Evolutionary conservation across 2,329 filamentous ascomycete genomes (phyloP), one percentile per base, ranked within the genome.

Genomic region (Fusarium praegraminearum): DNA sequence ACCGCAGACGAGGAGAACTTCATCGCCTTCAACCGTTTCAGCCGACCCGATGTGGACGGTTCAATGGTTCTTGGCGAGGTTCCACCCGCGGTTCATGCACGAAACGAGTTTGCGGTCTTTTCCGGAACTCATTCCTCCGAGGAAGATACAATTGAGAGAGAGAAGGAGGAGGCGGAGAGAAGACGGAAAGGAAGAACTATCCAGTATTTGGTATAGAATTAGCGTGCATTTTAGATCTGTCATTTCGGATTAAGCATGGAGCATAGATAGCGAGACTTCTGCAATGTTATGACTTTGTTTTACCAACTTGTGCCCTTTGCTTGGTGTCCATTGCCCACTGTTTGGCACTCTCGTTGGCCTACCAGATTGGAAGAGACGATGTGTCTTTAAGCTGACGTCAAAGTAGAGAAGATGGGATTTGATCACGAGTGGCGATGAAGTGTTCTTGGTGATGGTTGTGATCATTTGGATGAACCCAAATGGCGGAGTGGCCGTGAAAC

Each of bases 21-120:
- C 52, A 79, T 84, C 36, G 81, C 81, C 2, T 84, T 83, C 70
- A 85, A 85, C 70, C 81, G 84, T 47, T 85, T 85, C 76, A 83
- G 79, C 16, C 75, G 81, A 10, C 81, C 82, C 20, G 65, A 73
- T 1, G 30, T 32, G 2, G 60, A 71, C 6, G 44, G 51, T 0
- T 41, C 64, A 1, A 45, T 65, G 5, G 41, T 62, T 0, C 30
- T 61, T 7, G 52, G 50, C 8, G 64, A 69, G 3, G 18, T 57
- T 0, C 49, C 63, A 1, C 64, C 68, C 4, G 45, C 55, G 4
- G 41, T 65, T 0, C 18, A 45, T 5, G 61, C 59, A 4, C 10
- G 44, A 1, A 33, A 51, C 2, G 68, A 71, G 50, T 71, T 71
- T 52, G 68, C 68, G 7, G 45, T 26, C 2, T 70, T 70, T 8